Evolutionary conservation across 129 eudicot species (phyloP), one percentile per base, ranked within the genome.

Genomic region (Artemisia tridentata): DNA sequence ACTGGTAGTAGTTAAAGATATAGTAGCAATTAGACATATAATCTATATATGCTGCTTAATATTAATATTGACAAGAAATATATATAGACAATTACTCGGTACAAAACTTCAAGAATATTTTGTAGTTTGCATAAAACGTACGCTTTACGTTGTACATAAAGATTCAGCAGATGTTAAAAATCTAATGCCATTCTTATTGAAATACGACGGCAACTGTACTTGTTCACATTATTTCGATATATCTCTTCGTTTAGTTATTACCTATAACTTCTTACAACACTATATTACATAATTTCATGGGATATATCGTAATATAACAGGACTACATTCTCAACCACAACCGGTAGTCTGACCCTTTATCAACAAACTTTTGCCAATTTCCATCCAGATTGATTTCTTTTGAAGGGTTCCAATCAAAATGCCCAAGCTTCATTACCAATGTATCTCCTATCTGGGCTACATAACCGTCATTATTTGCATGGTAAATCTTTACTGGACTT

Each of bases 311-410:
- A 23, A 67, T n/a, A 34, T 2, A 47, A 12, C 23, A 50, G 20
- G 25, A 59, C 64, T 85, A 85, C n/a, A 79, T 68, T 73, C 87
- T 77, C 67, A 79, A 63, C 90, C 87, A 85, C 11, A 85, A 17
- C 49, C 77, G 83, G 61, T 85, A 85, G 69, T 85, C 90, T 25
- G 83, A 73, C 16, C 85, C 87, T 80, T 82, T 79, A 80, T 85
- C 84, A 56, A 85, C 83, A 79, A 82, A 85, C 72, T 76, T 79
- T 45, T 85, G 85, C 90, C 90, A 85, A 69, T 68, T 85, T 54
- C 90, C 90, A 69, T 85, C 86, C 78, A 82, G 65, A 72, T 79
- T 54, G 29, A 79, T 81, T 70, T 82, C 87, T 38, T 85, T 85
- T 13, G 86, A 80, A 60, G 90, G 90, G 51, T 82, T 85, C 90